Evolutionary conservation across 208 protist species (phyloP), one percentile per base, ranked within the genome.

Genomic region (Acanthamoeba polyphaga): DNA sequence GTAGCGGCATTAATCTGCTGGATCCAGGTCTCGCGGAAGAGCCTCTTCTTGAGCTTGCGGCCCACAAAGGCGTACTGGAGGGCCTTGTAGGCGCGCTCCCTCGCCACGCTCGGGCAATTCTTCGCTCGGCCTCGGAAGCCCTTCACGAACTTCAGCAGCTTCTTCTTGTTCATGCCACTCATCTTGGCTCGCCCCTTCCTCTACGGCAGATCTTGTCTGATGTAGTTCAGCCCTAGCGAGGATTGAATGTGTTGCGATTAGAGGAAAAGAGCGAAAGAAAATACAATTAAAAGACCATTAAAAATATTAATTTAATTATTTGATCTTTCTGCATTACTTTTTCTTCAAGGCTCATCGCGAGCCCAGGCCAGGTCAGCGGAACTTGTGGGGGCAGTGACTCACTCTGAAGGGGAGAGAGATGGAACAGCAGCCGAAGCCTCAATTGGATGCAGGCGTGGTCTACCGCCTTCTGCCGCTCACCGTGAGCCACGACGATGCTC

Each of bases 111-210:
- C 12, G 34, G 87, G 60, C 87, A 92, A 58, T 92, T 92, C 62
- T 92, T 92, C 9, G 87, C 87, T 29, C 87, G 55, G 53, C 87
- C 87, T 13, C 87, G 87, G 43, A 92, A 92, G 87, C 87, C 87
- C 64, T 92, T 92, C 27, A 74, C 87, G 62, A 92, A 74, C 60
- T 74, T 51, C 4, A 92, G 64, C 34, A 92, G 87, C 60, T 92
- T 92, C 46, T 92, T 68, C 62, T 92, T 92, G 62, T 92, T 92
- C 87, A 92, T 92, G 87, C 87, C 64, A 58, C 87, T 76, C 87
- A 92, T 88, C 51, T 17, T 88, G 4, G 51, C 24, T 64, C n/a
- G 51, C 51, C 60, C n/a, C n/a, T 19, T 46, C 66, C 32, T 85
- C n/a, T 85, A 9, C 17, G 6, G n/a, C 8, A 76, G 10, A 27